These are phyloP conservation scores for Candida manassasensis DNA, from an alignment of 805 yeast species.

Conservation along the genomic window DNA sequence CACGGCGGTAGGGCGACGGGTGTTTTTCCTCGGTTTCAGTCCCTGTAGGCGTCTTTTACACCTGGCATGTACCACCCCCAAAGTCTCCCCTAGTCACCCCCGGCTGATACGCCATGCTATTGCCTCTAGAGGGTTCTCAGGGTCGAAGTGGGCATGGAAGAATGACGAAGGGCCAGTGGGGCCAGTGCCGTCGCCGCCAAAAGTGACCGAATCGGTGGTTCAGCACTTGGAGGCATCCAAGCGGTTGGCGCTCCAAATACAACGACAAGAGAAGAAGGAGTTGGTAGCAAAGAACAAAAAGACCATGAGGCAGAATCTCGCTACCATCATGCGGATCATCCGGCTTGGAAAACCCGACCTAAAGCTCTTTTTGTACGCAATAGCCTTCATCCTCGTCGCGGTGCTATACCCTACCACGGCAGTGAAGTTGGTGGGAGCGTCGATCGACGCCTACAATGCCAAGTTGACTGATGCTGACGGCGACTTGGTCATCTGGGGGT, in stretches of 20 bases:
- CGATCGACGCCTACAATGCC: constrained; percentile 39
- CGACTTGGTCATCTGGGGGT: constrained; percentile 40
- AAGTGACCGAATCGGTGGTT: background rate
- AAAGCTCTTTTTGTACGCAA: constrained; percentile 32
- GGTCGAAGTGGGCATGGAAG: too few relatives aligned
- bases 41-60: background rate
- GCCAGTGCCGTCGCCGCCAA: background rate
- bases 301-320: constrained; percentile 29
- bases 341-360: constrained; percentile 37
- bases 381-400: constrained; percentile 39
- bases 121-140: too few relatives aligned
- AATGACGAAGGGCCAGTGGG: too few relatives aligned
- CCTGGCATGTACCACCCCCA: background rate
- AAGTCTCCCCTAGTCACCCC: background rate
- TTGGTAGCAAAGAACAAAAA: constrained; percentile 22
- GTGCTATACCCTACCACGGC: constrained; percentile 41
- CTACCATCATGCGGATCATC: constrained; percentile 35
- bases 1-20: too few relatives aligned
- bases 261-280: constrained; percentile 32
- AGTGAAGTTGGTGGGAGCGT: constrained; percentile 40
- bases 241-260: constrained; percentile 19
- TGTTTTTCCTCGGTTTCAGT: background rate
- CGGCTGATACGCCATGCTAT: too few relatives aligned
- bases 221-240: constrained; percentile 26
- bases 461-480: constrained; percentile 34